phyloP scores from a whole-genome alignment of 495 filamentous ascomycete species.

The Daldinia vernicosa region DNA sequence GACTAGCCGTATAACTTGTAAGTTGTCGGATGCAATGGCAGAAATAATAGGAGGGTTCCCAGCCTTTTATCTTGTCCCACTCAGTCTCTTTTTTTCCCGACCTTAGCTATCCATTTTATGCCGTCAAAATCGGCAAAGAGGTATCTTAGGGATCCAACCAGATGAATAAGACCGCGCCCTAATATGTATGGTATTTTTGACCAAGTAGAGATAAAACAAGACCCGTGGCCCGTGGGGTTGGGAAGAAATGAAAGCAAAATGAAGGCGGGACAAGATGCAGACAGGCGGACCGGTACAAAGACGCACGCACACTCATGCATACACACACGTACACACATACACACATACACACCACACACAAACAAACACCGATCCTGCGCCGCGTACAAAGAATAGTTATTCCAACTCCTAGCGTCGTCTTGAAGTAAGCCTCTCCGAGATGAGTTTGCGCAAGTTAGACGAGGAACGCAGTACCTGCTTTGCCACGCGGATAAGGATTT shows the following conservation, averaged over 20 bases:
- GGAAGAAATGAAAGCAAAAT: slow-evolving; percentile 18
- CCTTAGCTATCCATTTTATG: slow-evolving; percentile 22
- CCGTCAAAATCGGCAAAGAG: slow-evolving; percentile 16
- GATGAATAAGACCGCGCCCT: slow-evolving; percentile 21
- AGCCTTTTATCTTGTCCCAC: slow-evolving; percentile 34
- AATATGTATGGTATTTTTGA: slow-evolving; percentile 5
- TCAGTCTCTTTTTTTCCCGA: slow-evolving; percentile 32
- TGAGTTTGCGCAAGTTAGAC: slow-evolving; percentile 15
- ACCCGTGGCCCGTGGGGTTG: not conserved
- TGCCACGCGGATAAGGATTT: slow-evolving; percentile 38
- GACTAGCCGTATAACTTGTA: slow-evolving; percentile 33
- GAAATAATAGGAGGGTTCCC: slow-evolving; percentile 16
- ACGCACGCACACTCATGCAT: slow-evolving; percentile 14
- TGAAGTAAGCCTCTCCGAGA: slow-evolving; percentile 28
- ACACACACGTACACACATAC: slow-evolving; percentile 13
- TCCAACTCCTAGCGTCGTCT: slow-evolving; percentile 16
- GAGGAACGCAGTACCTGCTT: slow-evolving; percentile 20
- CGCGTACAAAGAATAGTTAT: slow-evolving; percentile 11
- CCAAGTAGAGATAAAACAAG: slow-evolving; percentile 3
- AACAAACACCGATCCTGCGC: slow-evolving; percentile 20
- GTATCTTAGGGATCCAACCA: slow-evolving; percentile 20
- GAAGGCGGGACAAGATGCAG: not conserved
- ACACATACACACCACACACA: slow-evolving; percentile 12
- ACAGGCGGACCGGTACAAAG: slow-evolving; percentile 10
- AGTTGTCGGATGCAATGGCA: slow-evolving; percentile 7